Conservation (phyloP, 305 asterid genomes). For the Fraxinus baroniana region DNA sequence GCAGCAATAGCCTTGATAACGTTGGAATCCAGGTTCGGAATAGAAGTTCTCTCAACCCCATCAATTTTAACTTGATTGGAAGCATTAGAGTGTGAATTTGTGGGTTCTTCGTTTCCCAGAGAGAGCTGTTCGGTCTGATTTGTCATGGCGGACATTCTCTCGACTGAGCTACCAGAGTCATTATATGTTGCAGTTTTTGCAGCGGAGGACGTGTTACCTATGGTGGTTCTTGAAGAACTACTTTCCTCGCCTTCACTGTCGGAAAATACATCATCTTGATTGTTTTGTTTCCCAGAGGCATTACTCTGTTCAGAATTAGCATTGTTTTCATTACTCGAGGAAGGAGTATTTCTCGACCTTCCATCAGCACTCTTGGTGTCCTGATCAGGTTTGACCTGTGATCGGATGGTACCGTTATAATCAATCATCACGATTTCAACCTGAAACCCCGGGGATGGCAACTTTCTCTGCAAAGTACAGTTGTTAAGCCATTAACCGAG, state of each 20-base stretch:
- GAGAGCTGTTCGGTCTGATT: constrained; percentile 56
- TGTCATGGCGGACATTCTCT: constrained; percentile 37
- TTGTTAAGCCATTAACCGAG: background rate
- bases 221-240: constrained; percentile 32
- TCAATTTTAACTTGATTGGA: constrained; percentile 40
- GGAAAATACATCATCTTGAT: constrained; percentile 81
- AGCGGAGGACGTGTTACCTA: constrained; percentile 30
- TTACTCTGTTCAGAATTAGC: constrained; percentile 36
- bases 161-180: constrained; percentile 34
- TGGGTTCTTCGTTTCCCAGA: constrained; percentile 32
- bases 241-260: constrained; percentile 88
- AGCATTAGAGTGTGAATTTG: constrained; percentile 26
- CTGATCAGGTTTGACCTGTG: constrained; percentile 37
- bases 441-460: constrained; percentile 92
- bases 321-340: constrained; percentile 44
- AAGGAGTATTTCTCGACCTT: constrained; percentile 35
- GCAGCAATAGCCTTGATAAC: constrained; percentile 97
- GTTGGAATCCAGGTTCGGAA: constrained; percentile 60
- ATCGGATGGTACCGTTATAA: constrained; percentile 56
- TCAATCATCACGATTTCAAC: constrained; percentile 80
- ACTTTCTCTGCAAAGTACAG: constrained; percentile 68
- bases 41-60: constrained; percentile 34
- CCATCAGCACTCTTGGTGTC: constrained; percentile 38
- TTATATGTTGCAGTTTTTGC: constrained; percentile 35
- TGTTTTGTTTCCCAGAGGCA: constrained; percentile 41